These are phyloP conservation scores for Entelexis sorbosivorans DNA, from an alignment of 1,139 yeast genomes.

Conservation along the genomic window DNA sequence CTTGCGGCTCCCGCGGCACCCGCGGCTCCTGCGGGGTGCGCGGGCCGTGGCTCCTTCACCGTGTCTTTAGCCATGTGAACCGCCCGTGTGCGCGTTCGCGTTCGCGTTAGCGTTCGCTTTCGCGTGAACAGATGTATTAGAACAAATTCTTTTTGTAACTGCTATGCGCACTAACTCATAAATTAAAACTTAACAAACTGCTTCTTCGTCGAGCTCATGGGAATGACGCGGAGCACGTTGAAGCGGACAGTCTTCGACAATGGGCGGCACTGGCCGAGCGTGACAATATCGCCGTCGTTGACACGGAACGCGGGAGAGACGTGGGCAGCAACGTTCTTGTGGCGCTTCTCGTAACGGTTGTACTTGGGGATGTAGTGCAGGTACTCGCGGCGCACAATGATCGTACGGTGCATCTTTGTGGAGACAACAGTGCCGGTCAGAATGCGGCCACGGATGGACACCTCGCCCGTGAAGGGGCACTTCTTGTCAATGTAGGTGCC, in stretches of 20 bases:
- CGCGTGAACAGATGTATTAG: not conserved
- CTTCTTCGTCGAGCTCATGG: constrained; percentile 80
- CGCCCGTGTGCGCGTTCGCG: too few species aligned
- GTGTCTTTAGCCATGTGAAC: too few species aligned
- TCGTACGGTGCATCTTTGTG: constrained; percentile 99
- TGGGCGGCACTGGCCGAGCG: constrained; percentile 99
- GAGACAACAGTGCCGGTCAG: constrained; percentile 93
- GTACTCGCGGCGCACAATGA: constrained; percentile 99
- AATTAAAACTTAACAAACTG: constrained; percentile 90
- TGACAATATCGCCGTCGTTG: constrained; percentile 95
- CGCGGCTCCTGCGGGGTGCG: too few species aligned
- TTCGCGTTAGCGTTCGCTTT: too few species aligned
- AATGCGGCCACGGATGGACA: constrained; percentile 99
- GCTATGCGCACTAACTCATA: constrained; percentile 15
- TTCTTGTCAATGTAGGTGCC: constrained; percentile 99
- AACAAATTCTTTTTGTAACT: not conserved
- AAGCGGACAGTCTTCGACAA: constrained; percentile 99
- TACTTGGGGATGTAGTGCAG: constrained; percentile 99
- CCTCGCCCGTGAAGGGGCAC: constrained; percentile 96
- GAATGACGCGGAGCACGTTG: constrained; percentile 94
- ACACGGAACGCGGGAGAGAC: constrained; percentile 99
- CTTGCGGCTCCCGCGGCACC: too few species aligned
- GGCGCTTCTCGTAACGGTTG: constrained; percentile 99
- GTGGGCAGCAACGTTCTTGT: constrained; percentile 99
- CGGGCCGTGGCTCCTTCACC: too few species aligned